Base-by-base conservation (phyloP, 2,329 filamentous ascomycete species). In the Penicillium sp. region DNA sequence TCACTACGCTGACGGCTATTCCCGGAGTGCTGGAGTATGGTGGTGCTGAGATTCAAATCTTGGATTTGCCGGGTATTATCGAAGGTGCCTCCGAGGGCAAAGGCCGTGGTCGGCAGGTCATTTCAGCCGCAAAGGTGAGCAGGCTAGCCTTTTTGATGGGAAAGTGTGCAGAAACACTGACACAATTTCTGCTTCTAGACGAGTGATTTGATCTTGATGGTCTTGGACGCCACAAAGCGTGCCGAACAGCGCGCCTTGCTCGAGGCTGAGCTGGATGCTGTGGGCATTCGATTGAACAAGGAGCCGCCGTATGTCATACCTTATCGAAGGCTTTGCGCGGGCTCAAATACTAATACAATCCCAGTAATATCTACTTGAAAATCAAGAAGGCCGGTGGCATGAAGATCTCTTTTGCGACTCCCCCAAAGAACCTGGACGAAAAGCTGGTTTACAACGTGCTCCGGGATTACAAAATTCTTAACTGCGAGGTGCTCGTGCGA, bases 381-480 rank as follows among this genome's bases (percentile, higher is more conserved):
- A 82, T 82, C 26, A 99, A 99, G 76, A 96, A 94, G 72, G 92
- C 93, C 0, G 94, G 94, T 55, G 94, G 95, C 58, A 94, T 99
- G 90, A 99, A 99, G 77, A 97, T 99, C 72, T 97, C 90, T 16
- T 99, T 99, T 77, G 88, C 92, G 69, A 78, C 85, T 5, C 89
- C 94, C 3, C 93, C 94, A 4, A 97, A 97, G 75, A 79, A 89
- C 58, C 81, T 99, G 56, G 94, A 99, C 75, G 93, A 99, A 75
- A 97, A 95, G 79, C 96, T 99, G 90, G 82, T 99, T 57, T 96
- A 88, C 81, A 97, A 96, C 79, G 97, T 99, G 70, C 82, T 99
- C 49, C 89, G 91, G 65, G 94, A 99, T 81, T 99, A 99, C 85
- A 97, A 97, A 80, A 92, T 99, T 66, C 85, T 99, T 58, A 99